Percentiles rank a stretch among this genome's conserved stretches.
phyloP scores from a whole-genome alignment of 306 rosid genomes.

The Morella rubra region DNA sequence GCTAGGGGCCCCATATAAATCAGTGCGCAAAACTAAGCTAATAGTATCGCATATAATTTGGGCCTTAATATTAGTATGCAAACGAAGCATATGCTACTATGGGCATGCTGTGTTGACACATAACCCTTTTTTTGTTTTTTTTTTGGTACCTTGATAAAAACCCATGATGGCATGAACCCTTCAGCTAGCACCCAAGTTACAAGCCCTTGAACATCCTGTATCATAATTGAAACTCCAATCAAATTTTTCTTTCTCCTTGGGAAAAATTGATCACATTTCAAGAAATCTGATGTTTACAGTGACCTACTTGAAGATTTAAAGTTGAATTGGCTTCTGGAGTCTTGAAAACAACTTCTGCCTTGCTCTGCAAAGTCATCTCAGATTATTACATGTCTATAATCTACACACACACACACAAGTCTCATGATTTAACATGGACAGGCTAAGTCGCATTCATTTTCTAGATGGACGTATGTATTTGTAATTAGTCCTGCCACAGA shows the following conservation, averaged over 20 bases:
- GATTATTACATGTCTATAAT: not conserved
- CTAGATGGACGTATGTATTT: no score
- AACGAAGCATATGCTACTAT: not conserved
- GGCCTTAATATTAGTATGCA: not conserved
- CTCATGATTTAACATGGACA: not conserved
- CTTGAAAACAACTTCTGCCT: slow-evolving; percentile 82
- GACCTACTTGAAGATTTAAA: slow-evolving; percentile 68
- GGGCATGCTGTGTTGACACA: no score
- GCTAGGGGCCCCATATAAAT: not conserved
- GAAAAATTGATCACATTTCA: slow-evolving; percentile 11
- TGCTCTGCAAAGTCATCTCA: slow-evolving; percentile 50
- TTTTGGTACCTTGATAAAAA: slow-evolving; percentile 69
- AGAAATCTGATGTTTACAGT: not conserved
- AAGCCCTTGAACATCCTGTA: slow-evolving; percentile 92
- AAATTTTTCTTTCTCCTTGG: not conserved
- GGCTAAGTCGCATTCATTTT: no score
- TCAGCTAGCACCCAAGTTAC: slow-evolving; percentile 95
- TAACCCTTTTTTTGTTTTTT: slow-evolving; percentile 2
- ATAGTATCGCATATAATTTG: not conserved
- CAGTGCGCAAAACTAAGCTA: not conserved
- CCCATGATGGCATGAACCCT: slow-evolving; percentile 96
- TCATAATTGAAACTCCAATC: slow-evolving; percentile 23
- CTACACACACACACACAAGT: not conserved
- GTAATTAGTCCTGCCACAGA: not conserved
- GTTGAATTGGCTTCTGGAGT: slow-evolving; percentile 65